Percentiles rank a stretch among this genome's conserved stretches.
Evolutionary conservation across 2,329 filamentous ascomycete species (phyloP).

Genomic region (Fusarium multiceps): DNA sequence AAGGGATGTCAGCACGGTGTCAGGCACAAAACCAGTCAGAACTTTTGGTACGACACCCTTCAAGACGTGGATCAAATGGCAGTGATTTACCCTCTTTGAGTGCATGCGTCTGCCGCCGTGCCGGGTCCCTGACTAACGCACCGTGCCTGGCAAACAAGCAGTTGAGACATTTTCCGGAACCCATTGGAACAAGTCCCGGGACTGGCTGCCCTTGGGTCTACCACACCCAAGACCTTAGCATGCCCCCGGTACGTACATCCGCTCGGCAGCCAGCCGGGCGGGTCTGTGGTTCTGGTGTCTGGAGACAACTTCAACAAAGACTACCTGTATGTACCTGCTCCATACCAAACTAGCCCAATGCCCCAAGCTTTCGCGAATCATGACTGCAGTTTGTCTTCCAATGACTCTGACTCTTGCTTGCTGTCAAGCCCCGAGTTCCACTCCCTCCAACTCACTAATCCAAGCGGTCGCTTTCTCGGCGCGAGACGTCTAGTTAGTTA

Average conservation of each 20-base stretch:
- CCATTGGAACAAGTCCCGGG: slow-evolving; percentile 5
- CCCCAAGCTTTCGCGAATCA: slow-evolving; percentile 39
- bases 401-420: slow-evolving; percentile 20
- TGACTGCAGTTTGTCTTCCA: slow-evolving; percentile 18
- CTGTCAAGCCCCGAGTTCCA: slow-evolving; percentile 16
- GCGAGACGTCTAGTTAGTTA: slow-evolving; percentile 7
- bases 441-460: slow-evolving; percentile 9
- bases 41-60: slow-evolving; percentile 24
- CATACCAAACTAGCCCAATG: slow-evolving; percentile 32
- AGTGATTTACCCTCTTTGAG: slow-evolving; percentile 34
- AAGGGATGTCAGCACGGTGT: slow-evolving; percentile 24
- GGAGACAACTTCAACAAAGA: slow-evolving; percentile 15
- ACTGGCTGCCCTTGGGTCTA: slow-evolving; percentile 30
- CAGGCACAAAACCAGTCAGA: slow-evolving; percentile 38
- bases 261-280: slow-evolving; percentile 40
- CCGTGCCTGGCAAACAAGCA: slow-evolving; percentile 40
- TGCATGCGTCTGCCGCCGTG: slow-evolving; percentile 42
- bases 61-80: slow-evolving; percentile 5
- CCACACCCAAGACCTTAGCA: slow-evolving; percentile 23
- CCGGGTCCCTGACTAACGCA: slow-evolving; percentile 46
- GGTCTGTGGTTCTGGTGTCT: slow-evolving; percentile 7
- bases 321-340: not conserved
- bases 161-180: slow-evolving; percentile 44
- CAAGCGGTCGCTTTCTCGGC: slow-evolving; percentile 34
- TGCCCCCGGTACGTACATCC: slow-evolving; percentile 15